Evolutionary conservation across 495 filamentous ascomycete species (phyloP), one percentile per base, ranked within the genome.

Genomic region (Talaromyces wortmannii): DNA sequence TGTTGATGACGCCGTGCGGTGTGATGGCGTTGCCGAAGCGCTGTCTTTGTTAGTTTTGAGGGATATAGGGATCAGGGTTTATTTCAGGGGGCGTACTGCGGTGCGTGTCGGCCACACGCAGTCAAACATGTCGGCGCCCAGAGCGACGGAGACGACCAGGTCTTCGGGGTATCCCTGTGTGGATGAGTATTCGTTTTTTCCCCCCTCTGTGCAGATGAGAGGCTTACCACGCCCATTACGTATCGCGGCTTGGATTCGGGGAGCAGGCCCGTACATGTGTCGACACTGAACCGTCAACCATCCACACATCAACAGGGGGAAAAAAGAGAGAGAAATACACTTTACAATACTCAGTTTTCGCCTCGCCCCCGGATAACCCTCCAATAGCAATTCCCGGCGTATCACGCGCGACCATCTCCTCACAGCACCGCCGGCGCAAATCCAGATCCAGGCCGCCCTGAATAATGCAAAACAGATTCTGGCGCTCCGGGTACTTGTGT

Each of bases 381-480:
- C 95, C 94, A 61, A 99, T 97, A 3, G 94, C 95, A 59, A 99
- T 95, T 18, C 94, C 94, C 0, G 94, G 95, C 2, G 94, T 97
- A 74, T 91, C 85, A 55, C 94, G 83, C 33, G 79, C 84, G 3
- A 94, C 87, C 95, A 97, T 99, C 69, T 91, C 89, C 45, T 76
- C 77, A 55, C 88, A 91, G 68, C 95, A 97, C 68, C 90, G 78
- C 53, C 77, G 79, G 31, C 94, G 82, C 78, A 97, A 82, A 16
- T 94, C 86, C n/a, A 96, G 72, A 69, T 97, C 91, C 45, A 97
- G 68, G 0, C 94, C 94, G 56, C 94, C 94, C 70, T 99, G 94
- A 50, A 99, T 96, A 61, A 97, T 97, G 66, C 94, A 97, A 66
- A 97, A 99, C n/a, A 99, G 78, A 58, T 97, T 97, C 69, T 99